phyloP scores from a whole-genome alignment of 768 basidiomycete genomes.

The Amanita polypyramis region DNA sequence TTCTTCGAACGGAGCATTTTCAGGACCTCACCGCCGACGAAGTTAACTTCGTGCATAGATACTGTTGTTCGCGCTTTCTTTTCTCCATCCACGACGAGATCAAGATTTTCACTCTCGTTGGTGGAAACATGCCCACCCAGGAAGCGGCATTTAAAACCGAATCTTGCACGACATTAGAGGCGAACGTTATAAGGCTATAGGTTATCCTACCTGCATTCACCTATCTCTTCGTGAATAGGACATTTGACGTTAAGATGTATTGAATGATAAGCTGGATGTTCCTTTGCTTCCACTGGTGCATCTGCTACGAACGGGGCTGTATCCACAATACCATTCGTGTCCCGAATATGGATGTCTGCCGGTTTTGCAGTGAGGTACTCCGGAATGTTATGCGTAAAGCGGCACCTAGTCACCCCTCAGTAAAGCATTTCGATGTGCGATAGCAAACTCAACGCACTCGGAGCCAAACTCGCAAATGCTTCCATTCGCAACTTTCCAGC shows the following conservation, averaged over 20 bases:
- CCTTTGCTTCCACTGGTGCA: slow-evolving; percentile 16
- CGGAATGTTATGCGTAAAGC: slow-evolving; percentile 67
- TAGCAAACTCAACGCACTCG: slow-evolving; percentile 31
- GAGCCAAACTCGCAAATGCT: slow-evolving; percentile 60
- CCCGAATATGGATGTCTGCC: slow-evolving; percentile 55
- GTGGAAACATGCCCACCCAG: slow-evolving; percentile 63
- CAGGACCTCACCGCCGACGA: slow-evolving; percentile 43
- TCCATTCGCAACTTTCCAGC: slow-evolving; percentile 69
- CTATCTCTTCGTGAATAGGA: slow-evolving; percentile 57
- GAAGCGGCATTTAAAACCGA: slow-evolving; percentile 88
- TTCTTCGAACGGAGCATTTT: slow-evolving; percentile 59
- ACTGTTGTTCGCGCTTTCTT: slow-evolving; percentile 39
- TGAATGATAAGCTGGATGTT: slow-evolving; percentile 25
- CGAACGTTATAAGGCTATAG: neutral
- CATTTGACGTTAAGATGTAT: slow-evolving; percentile 43
- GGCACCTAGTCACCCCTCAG: slow-evolving; percentile 41
- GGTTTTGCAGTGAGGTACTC: slow-evolving; percentile 73
- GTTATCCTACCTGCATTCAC: slow-evolving; percentile 51
- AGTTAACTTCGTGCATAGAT: slow-evolving; percentile 59
- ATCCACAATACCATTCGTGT: slow-evolving; percentile 28
- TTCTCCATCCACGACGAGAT: slow-evolving; percentile 44
- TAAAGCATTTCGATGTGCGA: neutral
- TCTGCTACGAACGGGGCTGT: slow-evolving; percentile 41
- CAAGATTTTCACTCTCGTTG: slow-evolving; percentile 32
- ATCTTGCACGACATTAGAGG: slow-evolving; percentile 19